Evolutionary conservation across 441 rosid genomes (phyloP), one percentile per base, ranked within the genome.

Genomic region (Arabidopsis lyrata): DNA sequence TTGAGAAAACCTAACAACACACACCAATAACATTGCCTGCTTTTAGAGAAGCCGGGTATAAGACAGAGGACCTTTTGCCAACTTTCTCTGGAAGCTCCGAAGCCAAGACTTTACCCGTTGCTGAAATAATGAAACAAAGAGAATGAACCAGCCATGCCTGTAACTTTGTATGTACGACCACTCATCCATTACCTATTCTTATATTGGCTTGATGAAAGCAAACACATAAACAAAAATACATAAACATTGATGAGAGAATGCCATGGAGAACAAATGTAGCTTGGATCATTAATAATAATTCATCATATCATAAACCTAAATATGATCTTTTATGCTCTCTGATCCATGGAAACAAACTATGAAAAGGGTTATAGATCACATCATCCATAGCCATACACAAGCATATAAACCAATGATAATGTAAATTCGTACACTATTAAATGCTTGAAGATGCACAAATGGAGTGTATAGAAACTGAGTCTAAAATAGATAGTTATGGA

Each of bases 41-140:
- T 83, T 90, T 92, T 49, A 76, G 72, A 41, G 99, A 95, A 79
- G 99, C 96, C 20, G 99, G 99, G 84, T 95, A 95, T 78, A 95
- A 85, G 72, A 95, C 98, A 16, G 85, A 86, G 72, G 93, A 86
- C 63, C 68, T 86, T 82, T 80, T 78, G 59, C 83, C 79, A 49
- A 83, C 87, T 61, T 73, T 81, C 72, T 73, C 83, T 44, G 98
- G 99, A 82, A 95, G 99, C 85, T 95, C 97, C 36, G 82, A 83
- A 80, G 99, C 96, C 85, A 95, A 86, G 70, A 90, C 85, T 75
- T 87, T 88, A 34, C 96, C 98, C 0, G 93, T 92, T 63, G 99
- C 98, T 95, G 96, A 53, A 85, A 54, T 54, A 61, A 11, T 18
- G 31, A 48, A 74, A 35, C 38, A 77, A 32, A 58, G 18, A 63